Conservation (phyloP, 1,284 basidiomycete genomes). For the Pterulicium gracile region DNA sequence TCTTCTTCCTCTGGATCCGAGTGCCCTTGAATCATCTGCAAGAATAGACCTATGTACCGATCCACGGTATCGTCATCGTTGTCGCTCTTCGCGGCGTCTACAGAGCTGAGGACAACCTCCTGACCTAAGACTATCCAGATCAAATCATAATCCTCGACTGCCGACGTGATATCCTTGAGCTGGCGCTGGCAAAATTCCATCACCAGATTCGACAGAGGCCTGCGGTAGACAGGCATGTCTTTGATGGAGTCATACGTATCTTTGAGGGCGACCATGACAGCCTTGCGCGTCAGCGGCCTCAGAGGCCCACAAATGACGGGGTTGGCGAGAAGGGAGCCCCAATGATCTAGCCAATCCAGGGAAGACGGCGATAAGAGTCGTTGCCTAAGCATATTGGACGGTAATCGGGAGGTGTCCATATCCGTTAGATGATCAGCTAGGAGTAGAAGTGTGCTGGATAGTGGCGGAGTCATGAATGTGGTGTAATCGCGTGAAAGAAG, state of each 20-base stretch:
- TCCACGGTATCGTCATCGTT: constrained; percentile 17
- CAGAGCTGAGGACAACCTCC: constrained; percentile 42
- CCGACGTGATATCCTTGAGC: constrained; percentile 21
- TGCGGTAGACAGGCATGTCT: constrained; percentile 57
- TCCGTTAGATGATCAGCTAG: constrained; percentile 57
- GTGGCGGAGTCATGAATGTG: constrained; percentile 42
- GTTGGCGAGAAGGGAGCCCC: constrained; percentile 46
- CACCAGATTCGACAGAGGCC: constrained; percentile 47
- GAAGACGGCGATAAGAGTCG: constrained; percentile 59
- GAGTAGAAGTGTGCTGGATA: constrained; percentile 51
- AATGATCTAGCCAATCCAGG: constrained; percentile 56
- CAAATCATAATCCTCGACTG: constrained; percentile 31
- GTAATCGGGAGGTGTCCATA: constrained; percentile 46
- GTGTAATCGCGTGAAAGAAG: constrained; percentile 51
- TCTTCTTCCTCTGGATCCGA: constrained; percentile 26
- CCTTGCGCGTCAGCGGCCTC: constrained; percentile 43
- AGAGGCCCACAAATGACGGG: constrained; percentile 31
- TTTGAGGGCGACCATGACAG: constrained; percentile 43
- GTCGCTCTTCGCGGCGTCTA: constrained; percentile 24
- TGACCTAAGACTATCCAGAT: constrained; percentile 56
- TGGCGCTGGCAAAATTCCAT: constrained; percentile 39
- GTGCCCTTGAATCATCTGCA: constrained; percentile 24
- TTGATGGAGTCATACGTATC: constrained; percentile 50
- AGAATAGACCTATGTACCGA: constrained; percentile 20
- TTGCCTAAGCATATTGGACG: constrained; percentile 48